phyloP scores from a whole-genome alignment of 2,329 filamentous ascomycete species.

The Diplodia mutila region DNA sequence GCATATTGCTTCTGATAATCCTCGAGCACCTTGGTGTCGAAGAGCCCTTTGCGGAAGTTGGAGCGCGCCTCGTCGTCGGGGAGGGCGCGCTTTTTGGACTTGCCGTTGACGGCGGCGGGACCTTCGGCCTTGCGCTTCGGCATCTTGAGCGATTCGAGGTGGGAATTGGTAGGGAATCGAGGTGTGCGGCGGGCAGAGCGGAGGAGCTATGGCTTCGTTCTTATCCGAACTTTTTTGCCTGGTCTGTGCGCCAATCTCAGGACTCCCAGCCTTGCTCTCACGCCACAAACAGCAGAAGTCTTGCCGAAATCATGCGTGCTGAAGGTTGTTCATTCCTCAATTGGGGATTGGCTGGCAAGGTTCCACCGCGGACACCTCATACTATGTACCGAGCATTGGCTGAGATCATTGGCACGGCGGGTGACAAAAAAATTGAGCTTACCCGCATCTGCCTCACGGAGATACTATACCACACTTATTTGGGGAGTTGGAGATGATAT shows the following conservation, averaged over 20 bases:
- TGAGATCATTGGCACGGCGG: background rate
- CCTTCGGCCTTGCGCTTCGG: slow-evolving; percentile 52
- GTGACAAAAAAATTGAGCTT: too few relatives aligned
- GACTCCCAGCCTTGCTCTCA: slow-evolving; percentile 11
- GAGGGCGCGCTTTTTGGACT: slow-evolving; percentile 48
- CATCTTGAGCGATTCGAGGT: slow-evolving; percentile 1
- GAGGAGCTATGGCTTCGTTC: slow-evolving; percentile 15
- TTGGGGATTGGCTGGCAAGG: background rate
- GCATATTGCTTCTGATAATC: slow-evolving; percentile 43
- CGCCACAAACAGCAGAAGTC: slow-evolving; percentile 16
- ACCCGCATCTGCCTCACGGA: too few relatives aligned
- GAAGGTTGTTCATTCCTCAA: background rate
- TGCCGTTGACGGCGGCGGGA: slow-evolving; percentile 37
- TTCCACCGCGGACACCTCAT: background rate
- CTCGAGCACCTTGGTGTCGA: slow-evolving; percentile 41
- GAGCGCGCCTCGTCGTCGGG: slow-evolving; percentile 45
- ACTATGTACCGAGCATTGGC: background rate
- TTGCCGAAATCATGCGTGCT: slow-evolving; percentile 18
- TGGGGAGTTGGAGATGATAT: too few relatives aligned
- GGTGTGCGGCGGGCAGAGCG: background rate
- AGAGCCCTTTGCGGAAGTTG: slow-evolving; percentile 45
- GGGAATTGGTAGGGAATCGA: background rate
- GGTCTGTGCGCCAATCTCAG: slow-evolving; percentile 20
- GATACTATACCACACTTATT: too few relatives aligned
- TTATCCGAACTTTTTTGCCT: slow-evolving; percentile 24